Evolutionary conservation across 163 green algal species (phyloP).

Genomic region (Prototheca cutis): DNA sequence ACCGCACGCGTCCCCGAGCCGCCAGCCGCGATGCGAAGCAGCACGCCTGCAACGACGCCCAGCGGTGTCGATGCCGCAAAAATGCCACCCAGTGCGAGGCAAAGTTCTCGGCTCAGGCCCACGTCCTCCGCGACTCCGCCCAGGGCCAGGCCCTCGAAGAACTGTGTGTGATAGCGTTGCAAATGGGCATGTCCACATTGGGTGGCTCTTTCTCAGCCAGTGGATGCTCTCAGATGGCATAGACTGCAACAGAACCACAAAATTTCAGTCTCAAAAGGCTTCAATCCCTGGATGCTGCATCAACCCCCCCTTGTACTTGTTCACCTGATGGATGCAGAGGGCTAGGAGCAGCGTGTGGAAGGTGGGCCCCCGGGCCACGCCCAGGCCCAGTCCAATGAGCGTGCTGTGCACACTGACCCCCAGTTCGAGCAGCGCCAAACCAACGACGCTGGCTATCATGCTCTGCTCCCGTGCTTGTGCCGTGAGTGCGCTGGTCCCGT

Average conservation of each 20-base stretch:
- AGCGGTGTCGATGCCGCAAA: constrained; percentile 18
- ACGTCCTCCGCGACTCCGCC: constrained; percentile 13
- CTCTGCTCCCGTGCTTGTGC: too few species aligned
- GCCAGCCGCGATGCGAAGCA: constrained; percentile 5
- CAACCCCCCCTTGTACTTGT: too few species aligned
- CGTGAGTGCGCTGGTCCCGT: neutral
- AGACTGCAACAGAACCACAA: too few species aligned
- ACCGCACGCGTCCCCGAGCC: constrained; percentile 1
- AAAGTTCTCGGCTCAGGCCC: neutral
- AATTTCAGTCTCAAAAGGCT: too few species aligned
- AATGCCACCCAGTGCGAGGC: neutral
- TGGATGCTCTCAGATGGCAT: too few species aligned
- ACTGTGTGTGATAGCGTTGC: too few species aligned
- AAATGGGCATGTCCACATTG: too few species aligned
- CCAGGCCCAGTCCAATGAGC: constrained; percentile 30
- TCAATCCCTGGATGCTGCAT: too few species aligned
- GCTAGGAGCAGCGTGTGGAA: constrained; percentile 24
- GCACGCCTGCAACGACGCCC: constrained; percentile 16
- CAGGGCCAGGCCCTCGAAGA: constrained; percentile 35
- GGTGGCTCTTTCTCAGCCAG: too few species aligned
- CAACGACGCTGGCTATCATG: neutral
- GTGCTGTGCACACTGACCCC: constrained; percentile 29
- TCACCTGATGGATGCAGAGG: constrained; percentile 18
- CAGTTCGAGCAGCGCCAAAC: constrained; percentile 23
- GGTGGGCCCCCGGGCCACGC: constrained; percentile 9